phyloP scores from a whole-genome alignment of 257 asterid genomes.

The Misopates orontium region DNA sequence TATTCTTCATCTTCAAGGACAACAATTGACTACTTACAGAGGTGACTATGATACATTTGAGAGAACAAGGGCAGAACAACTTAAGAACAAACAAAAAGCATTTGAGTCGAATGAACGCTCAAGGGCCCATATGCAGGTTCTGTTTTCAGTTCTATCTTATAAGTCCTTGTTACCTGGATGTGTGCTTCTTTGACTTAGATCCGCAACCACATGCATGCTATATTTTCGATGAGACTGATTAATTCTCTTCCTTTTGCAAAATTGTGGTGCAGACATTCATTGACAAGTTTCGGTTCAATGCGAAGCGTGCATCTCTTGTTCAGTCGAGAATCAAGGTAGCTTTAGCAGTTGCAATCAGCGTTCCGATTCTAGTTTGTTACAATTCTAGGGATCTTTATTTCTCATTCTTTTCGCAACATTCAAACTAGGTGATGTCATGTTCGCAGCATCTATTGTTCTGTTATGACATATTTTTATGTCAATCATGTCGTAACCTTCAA shows the following conservation, averaged over 20 bases:
- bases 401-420: constrained; percentile 12
- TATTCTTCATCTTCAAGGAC: constrained; percentile 86
- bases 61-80: constrained; percentile 90
- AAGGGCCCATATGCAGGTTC: constrained; percentile 92
- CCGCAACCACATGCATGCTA: neutral
- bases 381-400: constrained; percentile 19
- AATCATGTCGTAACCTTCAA: neutral
- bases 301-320: constrained; percentile 98
- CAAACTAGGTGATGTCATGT: constrained; percentile 13
- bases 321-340: constrained; percentile 97
- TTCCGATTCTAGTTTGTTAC: constrained; percentile 4
- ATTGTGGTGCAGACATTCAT: constrained; percentile 69
- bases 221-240: constrained; percentile 19
- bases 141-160: constrained; percentile 13
- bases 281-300: constrained; percentile 96
- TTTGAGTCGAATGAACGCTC: constrained; percentile 90
- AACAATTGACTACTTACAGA: constrained; percentile 63
- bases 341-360: constrained; percentile 16
- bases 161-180: constrained; percentile 12
- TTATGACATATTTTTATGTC: neutral
- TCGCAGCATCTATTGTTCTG: neutral
- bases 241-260: constrained; percentile 12
- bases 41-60: constrained; percentile 92
- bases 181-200: neutral
- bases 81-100: constrained; percentile 89